Evolutionary conservation across 2,329 filamentous ascomycete genomes (phyloP), one percentile per base, ranked within the genome.

Genomic region (Fusarium anguioides): DNA sequence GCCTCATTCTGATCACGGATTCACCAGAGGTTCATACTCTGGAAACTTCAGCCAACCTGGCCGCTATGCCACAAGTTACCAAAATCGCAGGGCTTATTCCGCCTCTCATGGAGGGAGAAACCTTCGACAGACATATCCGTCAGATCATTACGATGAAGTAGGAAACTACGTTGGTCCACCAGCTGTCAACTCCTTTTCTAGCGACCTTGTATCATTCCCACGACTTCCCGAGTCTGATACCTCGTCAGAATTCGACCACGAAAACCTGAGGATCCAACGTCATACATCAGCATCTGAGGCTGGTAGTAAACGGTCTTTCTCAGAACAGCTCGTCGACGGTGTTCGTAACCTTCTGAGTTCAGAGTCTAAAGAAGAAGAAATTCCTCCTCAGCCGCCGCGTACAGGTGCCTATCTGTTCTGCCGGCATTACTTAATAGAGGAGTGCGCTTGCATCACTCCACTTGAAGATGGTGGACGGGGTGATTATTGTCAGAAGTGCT

Each of bases 401-500:
- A 64, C 56, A 3, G 62, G 70, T 24, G 24, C 33, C 14, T 67
- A 71, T 53, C 11, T 70, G 7, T 72, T 66, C 26, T 73, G 70
- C 24, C 68, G 65, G 26, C 68, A 72, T 42, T 52, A 52, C 18
- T 61, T 70, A 14, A 49, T 59, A 14, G 60, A 57, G 11, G 51
- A 54, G 14, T 73, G 70, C 39, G 56, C 55, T 10, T 72, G 70
- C 18, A 46, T 50, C 24, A 63, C 54, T 6, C 44, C 53, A 6
- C 47, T 73, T 6, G 50, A 53, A 12, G 52, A 52, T 4, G 24
- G 40, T 5, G 60, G 48, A 18, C 29, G 41, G 10, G 70, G 70
- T 10, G 68, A 72, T 33, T 72, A 72, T n/a, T 73, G 70, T 20
- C 59, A 66, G 37, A 53, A 35, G 15, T 72, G 70, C 36, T 72